Conservation (phyloP, 2,329 filamentous ascomycete genomes). For the Aphanocladium album region DNA sequence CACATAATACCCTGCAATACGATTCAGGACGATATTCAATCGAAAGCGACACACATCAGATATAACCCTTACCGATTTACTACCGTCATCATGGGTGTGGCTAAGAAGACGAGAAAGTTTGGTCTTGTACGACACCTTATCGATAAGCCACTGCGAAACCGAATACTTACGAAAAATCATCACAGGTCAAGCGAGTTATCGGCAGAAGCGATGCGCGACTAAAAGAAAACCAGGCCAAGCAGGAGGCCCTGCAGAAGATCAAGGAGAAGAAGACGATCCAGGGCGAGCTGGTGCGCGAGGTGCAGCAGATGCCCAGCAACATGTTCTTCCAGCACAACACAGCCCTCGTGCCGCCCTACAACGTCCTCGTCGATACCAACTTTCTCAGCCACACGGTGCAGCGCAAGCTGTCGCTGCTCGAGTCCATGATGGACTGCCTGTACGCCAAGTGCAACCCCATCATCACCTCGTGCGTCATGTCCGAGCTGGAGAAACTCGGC, state of each 20-base stretch:
- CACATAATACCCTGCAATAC: neutral
- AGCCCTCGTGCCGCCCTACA: slow-evolving; percentile 77
- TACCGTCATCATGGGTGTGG: slow-evolving; percentile 64
- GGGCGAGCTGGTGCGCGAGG: slow-evolving; percentile 66
- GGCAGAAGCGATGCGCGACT: slow-evolving; percentile 74
- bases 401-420: slow-evolving; percentile 80
- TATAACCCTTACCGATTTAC: neutral
- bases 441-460: slow-evolving; percentile 88
- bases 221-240: slow-evolving; percentile 69
- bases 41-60: neutral
- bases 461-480: slow-evolving; percentile 73
- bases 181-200: slow-evolving; percentile 73
- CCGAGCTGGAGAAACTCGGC: slow-evolving; percentile 84
- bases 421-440: slow-evolving; percentile 88
- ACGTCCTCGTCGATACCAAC: slow-evolving; percentile 78
- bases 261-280: slow-evolving; percentile 48
- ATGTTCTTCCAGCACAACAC: slow-evolving; percentile 90
- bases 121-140: slow-evolving; percentile 48
- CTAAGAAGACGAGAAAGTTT: slow-evolving; percentile 91
- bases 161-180: slow-evolving; percentile 1
- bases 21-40: neutral
- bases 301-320: slow-evolving; percentile 74
- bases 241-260: slow-evolving; percentile 36
- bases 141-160: slow-evolving; percentile 20
- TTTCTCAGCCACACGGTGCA: slow-evolving; percentile 89